A percentile compares a stretch with the other conserved stretches of the same genome.
These are phyloP conservation scores for Dactylellina sp. DNA, from an alignment of 2,329 filamentous ascomycete genomes.

Conservation along the genomic window DNA sequence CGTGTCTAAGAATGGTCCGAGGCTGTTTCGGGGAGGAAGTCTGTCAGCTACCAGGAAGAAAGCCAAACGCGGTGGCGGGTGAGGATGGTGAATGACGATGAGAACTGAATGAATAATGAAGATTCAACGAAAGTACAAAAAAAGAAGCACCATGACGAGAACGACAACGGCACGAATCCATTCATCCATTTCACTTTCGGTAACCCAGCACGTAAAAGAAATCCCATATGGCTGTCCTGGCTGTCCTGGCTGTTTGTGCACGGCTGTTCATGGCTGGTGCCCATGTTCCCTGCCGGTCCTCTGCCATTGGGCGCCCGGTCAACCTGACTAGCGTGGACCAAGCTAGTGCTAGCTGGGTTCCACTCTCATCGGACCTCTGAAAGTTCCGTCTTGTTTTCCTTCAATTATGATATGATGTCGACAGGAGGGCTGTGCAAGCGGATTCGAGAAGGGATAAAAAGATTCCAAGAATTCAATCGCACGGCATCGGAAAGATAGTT, in stretches of 20 bases:
- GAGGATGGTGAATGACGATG: too few relatives aligned
- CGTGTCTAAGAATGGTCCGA: not conserved
- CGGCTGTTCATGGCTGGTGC: too few relatives aligned
- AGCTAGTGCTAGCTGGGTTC: conserved; percentile 12
- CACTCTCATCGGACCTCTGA: conserved; percentile 20
- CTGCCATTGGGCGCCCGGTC: conserved; percentile 43
- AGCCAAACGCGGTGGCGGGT: conserved; percentile 1
- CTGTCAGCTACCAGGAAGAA: conserved; percentile 1
- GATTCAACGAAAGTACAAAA: too few relatives aligned
- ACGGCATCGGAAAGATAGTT: not conserved
- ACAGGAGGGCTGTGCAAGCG: conserved; percentile 55
- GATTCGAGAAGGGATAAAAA: conserved; percentile 30
- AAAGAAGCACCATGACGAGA: too few relatives aligned
- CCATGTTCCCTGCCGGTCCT: conserved; percentile 23
- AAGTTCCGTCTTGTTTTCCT: conserved; percentile 23
- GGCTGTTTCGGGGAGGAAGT: not conserved
- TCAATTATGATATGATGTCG: conserved; percentile 26
- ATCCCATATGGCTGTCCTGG: too few relatives aligned
- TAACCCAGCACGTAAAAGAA: too few relatives aligned
- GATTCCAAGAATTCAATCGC: not conserved
- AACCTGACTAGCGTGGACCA: conserved; percentile 38
- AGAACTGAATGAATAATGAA: too few relatives aligned
- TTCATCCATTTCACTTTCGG: too few relatives aligned
- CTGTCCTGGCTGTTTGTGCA: too few relatives aligned
- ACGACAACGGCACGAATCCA: too few relatives aligned